Evolutionary conservation across 2,329 filamentous ascomycete genomes (phyloP).

Genomic region (Cercospora berteroae): DNA sequence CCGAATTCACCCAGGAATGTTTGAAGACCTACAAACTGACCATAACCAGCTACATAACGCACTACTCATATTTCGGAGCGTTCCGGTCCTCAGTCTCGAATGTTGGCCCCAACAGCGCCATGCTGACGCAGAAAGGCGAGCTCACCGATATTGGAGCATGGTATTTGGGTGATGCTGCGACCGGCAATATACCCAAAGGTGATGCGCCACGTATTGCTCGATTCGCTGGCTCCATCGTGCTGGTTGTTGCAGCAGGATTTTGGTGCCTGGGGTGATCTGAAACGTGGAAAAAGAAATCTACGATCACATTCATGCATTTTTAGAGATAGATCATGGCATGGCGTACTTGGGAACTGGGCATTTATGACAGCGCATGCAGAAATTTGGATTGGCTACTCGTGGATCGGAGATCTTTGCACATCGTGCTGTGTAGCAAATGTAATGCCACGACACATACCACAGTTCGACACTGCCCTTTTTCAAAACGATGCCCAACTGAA

Average conservation of each 20-base stretch:
- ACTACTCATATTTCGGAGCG: slow-evolving; percentile 73
- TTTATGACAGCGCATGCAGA: neutral
- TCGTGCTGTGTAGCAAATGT: neutral
- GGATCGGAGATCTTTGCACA: neutral
- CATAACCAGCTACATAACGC: slow-evolving; percentile 52
- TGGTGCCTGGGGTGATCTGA: slow-evolving; percentile 23
- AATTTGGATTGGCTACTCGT: neutral
- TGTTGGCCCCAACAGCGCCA: slow-evolving; percentile 68
- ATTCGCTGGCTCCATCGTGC: slow-evolving; percentile 31
- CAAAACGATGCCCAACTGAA: neutral
- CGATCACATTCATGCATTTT: neutral
- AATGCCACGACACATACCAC: neutral
- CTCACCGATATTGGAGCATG: slow-evolving; percentile 74
- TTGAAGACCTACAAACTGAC: neutral
- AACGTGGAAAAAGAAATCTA: neutral
- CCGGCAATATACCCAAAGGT: slow-evolving; percentile 40
- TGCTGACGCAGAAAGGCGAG: slow-evolving; percentile 65
- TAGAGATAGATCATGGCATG: slow-evolving; percentile 8
- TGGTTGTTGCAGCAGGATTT: slow-evolving; percentile 26
- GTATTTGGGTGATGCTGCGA: slow-evolving; percentile 63
- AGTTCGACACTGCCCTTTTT: neutral
- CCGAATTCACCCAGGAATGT: neutral
- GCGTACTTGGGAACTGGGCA: neutral
- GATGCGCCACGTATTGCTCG: slow-evolving; percentile 26
- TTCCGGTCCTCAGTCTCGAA: slow-evolving; percentile 67